Evolutionary conservation across 331 rosid species (phyloP).

Genomic region (Malus hybrid): DNA sequence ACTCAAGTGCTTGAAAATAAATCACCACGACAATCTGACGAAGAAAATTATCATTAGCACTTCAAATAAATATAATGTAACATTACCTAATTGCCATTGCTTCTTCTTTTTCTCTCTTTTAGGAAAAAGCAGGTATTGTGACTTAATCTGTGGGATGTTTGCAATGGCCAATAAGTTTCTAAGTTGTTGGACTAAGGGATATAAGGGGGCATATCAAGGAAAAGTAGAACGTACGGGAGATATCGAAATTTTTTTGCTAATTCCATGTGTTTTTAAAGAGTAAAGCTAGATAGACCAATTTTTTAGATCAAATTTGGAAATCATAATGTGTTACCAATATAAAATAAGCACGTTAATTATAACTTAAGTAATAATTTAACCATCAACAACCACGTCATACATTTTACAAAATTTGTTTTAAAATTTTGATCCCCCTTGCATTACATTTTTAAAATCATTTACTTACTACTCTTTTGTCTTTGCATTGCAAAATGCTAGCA

Average conservation of each 20-base stretch:
- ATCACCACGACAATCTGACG: background rate
- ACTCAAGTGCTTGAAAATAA: background rate
- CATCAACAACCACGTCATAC: too few species aligned
- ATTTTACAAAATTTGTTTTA: too few species aligned
- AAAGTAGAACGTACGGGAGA: background rate
- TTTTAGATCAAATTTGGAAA: too few species aligned
- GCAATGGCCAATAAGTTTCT: background rate
- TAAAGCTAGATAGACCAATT: too few species aligned
- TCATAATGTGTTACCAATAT: too few species aligned
- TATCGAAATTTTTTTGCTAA: background rate
- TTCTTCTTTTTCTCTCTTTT: background rate
- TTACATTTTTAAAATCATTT: background rate
- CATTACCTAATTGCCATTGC: too few species aligned
- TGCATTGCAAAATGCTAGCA: conserved; percentile 6
- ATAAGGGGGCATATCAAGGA: background rate
- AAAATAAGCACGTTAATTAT: too few species aligned
- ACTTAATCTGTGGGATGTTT: background rate
- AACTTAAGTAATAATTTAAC: too few species aligned
- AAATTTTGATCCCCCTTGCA: too few species aligned
- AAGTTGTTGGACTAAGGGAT: background rate
- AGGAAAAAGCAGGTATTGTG: background rate
- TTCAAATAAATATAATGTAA: too few species aligned
- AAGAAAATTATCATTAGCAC: too few species aligned
- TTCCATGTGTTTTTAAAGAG: background rate
- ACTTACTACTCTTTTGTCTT: conserved; percentile 1